These are phyloP conservation scores for Thraustotheca clavata DNA, from an alignment of 352 stramenopile genomes.

Conservation along the genomic window DNA sequence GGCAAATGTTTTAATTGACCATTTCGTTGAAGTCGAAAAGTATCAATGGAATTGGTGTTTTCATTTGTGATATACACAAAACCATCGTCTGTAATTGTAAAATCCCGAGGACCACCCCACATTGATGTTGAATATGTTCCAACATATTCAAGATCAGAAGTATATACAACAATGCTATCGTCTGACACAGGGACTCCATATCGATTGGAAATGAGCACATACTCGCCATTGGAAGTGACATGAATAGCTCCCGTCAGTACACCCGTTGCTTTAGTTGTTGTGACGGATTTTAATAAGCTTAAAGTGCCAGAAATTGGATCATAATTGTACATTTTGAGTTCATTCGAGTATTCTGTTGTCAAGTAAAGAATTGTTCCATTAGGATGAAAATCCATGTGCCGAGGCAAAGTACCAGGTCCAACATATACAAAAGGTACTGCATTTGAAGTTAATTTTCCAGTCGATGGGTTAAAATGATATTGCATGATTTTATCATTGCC, in stretches of 20 bases:
- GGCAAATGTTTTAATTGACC: neutral
- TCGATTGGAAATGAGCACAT: constrained; percentile 14
- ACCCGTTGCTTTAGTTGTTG: neutral
- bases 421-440: neutral
- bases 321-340: neutral
- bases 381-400: constrained; percentile 14
- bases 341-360: constrained; percentile 4
- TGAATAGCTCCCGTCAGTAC: constrained; percentile 1
- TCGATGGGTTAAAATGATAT: neutral
- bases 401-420: neutral
- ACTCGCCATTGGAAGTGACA: neutral
- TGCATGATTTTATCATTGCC: constrained; percentile 21
- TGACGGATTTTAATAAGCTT: neutral
- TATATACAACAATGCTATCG: constrained; percentile 7
- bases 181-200: neutral
- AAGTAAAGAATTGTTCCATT: constrained; percentile 6
- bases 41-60: neutral
- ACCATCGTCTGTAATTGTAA: constrained; percentile 2
- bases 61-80: constrained; percentile 16
- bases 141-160: neutral
- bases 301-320: neutral
- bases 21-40: neutral
- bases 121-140: neutral
- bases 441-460: neutral
- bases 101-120: constrained; percentile 3